phyloP scores from a whole-genome alignment of 192 early-diverging fungal genomes.

The Coemansia sp. region DNA sequence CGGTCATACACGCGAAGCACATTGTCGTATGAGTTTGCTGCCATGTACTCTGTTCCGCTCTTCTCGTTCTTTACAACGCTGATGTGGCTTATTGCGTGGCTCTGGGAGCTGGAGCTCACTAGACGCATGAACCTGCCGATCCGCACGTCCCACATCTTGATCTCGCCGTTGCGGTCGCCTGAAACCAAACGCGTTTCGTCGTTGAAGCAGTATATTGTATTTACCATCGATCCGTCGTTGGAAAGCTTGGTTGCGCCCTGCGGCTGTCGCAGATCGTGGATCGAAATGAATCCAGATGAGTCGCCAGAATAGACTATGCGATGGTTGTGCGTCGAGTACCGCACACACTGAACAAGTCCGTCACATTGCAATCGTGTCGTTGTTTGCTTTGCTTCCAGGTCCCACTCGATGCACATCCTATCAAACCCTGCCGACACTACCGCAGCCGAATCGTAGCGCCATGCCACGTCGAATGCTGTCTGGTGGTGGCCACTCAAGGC shows the following conservation, averaged over 20 bases:
- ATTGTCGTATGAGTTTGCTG: slow-evolving; percentile 93
- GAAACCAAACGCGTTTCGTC: slow-evolving; percentile 54
- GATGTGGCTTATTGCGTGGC: slow-evolving; percentile 51
- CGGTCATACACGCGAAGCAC: slow-evolving; percentile 92
- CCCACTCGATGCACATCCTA: slow-evolving; percentile 52
- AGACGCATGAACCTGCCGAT: slow-evolving; percentile 60
- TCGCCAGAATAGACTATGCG: slow-evolving; percentile 69
- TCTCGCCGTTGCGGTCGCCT: slow-evolving; percentile 55
- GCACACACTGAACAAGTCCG: slow-evolving; percentile 49
- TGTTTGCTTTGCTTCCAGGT: slow-evolving; percentile 31
- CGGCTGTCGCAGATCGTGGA: slow-evolving; percentile 43
- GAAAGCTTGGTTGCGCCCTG: slow-evolving; percentile 30
- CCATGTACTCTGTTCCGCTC: slow-evolving; percentile 75
- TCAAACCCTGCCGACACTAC: slow-evolving; percentile 51
- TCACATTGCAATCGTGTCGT: slow-evolving; percentile 24
- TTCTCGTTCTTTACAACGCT: slow-evolving; percentile 49
- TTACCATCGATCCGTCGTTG: slow-evolving; percentile 50
- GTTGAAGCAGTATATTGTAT: slow-evolving; percentile 55
- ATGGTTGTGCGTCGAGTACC: slow-evolving; percentile 63
- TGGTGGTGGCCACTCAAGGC: slow-evolving; percentile 62
- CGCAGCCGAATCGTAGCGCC: slow-evolving; percentile 39
- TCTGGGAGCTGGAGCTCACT: slow-evolving; percentile 31
- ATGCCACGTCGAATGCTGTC: slow-evolving; percentile 55
- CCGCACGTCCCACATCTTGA: slow-evolving; percentile 94
- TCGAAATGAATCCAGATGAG: slow-evolving; percentile 66